A percentile compares a stretch with the other conserved stretches of the same genome.
These are phyloP conservation scores for Aristolochia fimbriata DNA, from an alignment of 164 flowering plant species.

Conservation along the genomic window DNA sequence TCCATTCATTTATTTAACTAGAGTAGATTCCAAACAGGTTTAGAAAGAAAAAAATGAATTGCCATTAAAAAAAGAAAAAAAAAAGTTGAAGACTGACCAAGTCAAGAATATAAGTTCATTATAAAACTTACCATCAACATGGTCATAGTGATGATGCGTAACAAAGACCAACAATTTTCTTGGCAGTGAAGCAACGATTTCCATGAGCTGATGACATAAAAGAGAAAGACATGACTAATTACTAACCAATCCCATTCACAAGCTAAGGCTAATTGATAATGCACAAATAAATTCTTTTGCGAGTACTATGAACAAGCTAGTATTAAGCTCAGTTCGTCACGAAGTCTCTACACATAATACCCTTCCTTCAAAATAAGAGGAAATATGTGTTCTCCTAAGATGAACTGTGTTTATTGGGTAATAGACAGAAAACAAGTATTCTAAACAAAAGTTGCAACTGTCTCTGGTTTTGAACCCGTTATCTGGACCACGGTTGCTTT, in stretches of 20 bases:
- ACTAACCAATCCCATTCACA: neutral
- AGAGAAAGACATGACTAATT: neutral
- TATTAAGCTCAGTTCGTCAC: no score
- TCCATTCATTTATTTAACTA: no score
- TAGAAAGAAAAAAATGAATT: neutral
- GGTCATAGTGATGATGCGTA: slow-evolving; percentile 96
- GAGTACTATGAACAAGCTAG: neutral
- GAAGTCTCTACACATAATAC: no score
- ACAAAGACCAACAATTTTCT: slow-evolving; percentile 77
- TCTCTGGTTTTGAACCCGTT: no score
- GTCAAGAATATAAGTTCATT: neutral
- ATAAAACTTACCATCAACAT: slow-evolving; percentile 67
- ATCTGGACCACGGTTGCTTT: no score
- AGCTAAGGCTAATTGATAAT: neutral
- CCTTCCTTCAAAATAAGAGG: no score
- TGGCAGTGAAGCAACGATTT: slow-evolving; percentile 67
- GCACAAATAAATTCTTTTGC: neutral
- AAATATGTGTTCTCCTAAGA: no score
- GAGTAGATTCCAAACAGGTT: no score
- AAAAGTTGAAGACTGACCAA: neutral
- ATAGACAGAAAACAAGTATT: no score
- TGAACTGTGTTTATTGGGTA: no score
- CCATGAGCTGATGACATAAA: slow-evolving; percentile 48
- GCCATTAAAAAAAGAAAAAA: neutral
- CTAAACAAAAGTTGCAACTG: no score